Percentiles rank a stretch among this genome's conserved stretches.
These are phyloP conservation scores for Globisporangium irregulare DNA, from an alignment of 352 stramenopile genomes.

Conservation along the genomic window DNA sequence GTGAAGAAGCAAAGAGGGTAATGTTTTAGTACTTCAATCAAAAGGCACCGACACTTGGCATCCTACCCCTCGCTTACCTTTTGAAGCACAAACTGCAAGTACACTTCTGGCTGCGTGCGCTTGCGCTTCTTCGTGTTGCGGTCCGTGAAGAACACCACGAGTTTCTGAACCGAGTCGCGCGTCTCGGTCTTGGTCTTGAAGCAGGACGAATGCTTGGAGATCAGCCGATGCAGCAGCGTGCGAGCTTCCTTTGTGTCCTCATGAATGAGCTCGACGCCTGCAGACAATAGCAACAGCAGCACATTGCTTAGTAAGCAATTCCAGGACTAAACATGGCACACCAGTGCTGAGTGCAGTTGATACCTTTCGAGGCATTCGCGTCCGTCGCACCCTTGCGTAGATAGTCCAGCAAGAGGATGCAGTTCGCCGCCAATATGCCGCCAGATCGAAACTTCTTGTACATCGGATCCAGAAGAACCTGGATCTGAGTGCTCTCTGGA, in stretches of 20 bases:
- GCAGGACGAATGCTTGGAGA: slow-evolving; percentile 49
- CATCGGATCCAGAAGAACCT: slow-evolving; percentile 58
- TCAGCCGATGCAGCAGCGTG: slow-evolving; percentile 56
- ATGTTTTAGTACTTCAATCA: neutral
- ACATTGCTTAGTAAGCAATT: neutral
- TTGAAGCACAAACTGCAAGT: slow-evolving; percentile 64
- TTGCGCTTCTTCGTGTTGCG: slow-evolving; percentile 74
- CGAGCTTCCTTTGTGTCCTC: slow-evolving; percentile 63
- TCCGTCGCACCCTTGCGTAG: slow-evolving; percentile 53
- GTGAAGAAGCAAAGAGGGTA: neutral
- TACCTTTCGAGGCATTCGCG: slow-evolving; percentile 33
- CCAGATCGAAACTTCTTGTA: slow-evolving; percentile 66
- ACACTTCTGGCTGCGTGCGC: slow-evolving; percentile 42
- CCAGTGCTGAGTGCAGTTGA: no score
- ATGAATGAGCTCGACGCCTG: slow-evolving; percentile 55
- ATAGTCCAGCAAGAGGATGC: slow-evolving; percentile 44
- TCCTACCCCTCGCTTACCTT: slow-evolving; percentile 33
- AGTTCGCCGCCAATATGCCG: slow-evolving; percentile 49
- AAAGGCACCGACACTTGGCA: neutral
- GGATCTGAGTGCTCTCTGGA: slow-evolving; percentile 28
- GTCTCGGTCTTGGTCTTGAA: slow-evolving; percentile 68
- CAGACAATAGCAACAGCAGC: slow-evolving; percentile 3
- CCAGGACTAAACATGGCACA: no score
- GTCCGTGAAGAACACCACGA: slow-evolving; percentile 61
- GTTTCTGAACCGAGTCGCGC: slow-evolving; percentile 33